Evolutionary conservation across 2,329 filamentous ascomycete genomes (phyloP).

Genomic region (Pseudomassariella vexata): DNA sequence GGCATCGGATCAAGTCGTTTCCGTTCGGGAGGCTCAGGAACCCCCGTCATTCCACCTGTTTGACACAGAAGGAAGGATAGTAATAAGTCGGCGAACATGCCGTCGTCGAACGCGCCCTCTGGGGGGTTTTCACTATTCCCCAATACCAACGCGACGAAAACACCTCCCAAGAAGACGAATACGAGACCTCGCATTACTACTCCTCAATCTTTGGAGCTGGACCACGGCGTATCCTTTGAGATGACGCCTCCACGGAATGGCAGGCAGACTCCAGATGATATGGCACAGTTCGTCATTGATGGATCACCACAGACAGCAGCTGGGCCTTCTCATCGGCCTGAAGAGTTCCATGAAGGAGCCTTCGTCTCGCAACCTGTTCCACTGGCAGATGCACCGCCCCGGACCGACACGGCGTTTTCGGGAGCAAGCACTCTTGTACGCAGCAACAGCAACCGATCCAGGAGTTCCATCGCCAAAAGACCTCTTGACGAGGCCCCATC

Average conservation of each 20-base stretch:
- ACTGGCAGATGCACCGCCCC: constrained; percentile 34
- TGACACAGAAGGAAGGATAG: constrained; percentile 2
- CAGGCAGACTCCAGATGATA: constrained; percentile 17
- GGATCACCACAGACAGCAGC: constrained; percentile 15
- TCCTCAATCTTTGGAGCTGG: constrained; percentile 18
- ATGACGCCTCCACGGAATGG: constrained; percentile 24
- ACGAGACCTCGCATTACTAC: constrained; percentile 23
- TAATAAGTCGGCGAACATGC: constrained; percentile 4
- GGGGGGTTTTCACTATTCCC: constrained; percentile 55
- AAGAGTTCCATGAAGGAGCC: constrained; percentile 17
- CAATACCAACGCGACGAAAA: constrained; percentile 35
- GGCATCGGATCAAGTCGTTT: not conserved
- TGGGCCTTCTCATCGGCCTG: constrained; percentile 18
- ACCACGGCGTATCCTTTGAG: constrained; percentile 20
- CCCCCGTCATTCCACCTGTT: constrained; percentile 1
- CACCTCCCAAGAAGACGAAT: constrained; percentile 37
- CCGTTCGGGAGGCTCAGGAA: not conserved
- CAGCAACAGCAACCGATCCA: constrained; percentile 42
- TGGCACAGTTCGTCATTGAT: constrained; percentile 23
- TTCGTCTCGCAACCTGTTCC: constrained; percentile 34
- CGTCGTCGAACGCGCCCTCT: constrained; percentile 4
- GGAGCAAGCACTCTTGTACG: constrained; percentile 44
- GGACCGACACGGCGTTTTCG: constrained; percentile 46
- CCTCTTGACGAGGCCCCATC: constrained; percentile 32
- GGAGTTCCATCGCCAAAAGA: constrained; percentile 52